These are phyloP conservation scores for Tetrahymena malaccensis DNA, from an alignment of 73 alveolate genomes.

Conservation along the genomic window DNA sequence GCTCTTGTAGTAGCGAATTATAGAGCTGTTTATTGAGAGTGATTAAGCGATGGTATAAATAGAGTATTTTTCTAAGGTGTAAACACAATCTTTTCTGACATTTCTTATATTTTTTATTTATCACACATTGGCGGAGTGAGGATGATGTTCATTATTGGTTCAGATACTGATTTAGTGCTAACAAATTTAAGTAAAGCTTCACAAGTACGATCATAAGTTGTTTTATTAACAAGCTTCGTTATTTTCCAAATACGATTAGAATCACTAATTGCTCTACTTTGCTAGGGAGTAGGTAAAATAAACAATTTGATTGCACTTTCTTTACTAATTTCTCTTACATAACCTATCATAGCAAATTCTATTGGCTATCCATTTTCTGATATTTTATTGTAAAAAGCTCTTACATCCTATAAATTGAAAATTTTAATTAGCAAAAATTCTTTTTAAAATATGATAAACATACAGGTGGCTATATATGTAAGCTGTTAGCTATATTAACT, in stretches of 20 bases:
- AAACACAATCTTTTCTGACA: neutral
- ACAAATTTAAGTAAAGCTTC: neutral
- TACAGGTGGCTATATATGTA: neutral
- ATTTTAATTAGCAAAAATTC: neutral
- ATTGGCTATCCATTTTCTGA: neutral
- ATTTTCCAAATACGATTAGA: neutral
- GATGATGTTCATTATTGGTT: neutral
- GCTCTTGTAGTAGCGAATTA: neutral
- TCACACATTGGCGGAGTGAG: neutral
- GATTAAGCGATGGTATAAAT: neutral
- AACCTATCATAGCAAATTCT: neutral
- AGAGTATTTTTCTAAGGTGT: neutral
- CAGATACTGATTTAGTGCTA: neutral
- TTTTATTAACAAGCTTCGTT: neutral
- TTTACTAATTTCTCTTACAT: neutral
- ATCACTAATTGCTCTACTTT: neutral
- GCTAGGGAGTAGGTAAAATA: neutral
- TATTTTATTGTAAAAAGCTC: neutral
- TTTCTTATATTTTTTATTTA: neutral
- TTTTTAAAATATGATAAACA: neutral
- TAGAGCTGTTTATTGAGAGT: neutral
- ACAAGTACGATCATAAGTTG: neutral
- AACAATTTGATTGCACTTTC: neutral
- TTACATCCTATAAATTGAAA: neutral
- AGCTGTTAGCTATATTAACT: neutral